These are phyloP conservation scores for Calonectria pauciramosa DNA, from an alignment of 2,329 filamentous ascomycete genomes.

Conservation along the genomic window DNA sequence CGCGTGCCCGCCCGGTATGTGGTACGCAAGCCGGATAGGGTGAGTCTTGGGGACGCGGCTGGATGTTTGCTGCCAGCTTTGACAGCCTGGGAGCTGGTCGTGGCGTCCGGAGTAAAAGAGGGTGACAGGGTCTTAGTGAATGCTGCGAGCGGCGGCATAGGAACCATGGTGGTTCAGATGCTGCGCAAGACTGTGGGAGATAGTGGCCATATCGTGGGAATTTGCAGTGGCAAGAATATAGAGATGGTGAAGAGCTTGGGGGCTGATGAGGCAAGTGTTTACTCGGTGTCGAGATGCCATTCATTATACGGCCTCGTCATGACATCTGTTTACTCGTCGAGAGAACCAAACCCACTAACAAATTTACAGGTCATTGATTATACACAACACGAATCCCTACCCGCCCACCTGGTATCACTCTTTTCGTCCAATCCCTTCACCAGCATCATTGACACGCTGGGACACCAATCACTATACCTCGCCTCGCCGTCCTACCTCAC, in stretches of 20 bases:
- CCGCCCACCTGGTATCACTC: slow-evolving; percentile 48
- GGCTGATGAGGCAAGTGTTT: slow-evolving; percentile 61
- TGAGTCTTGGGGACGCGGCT: slow-evolving; percentile 51
- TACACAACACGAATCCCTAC: slow-evolving; percentile 51
- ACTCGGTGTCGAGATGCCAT: slow-evolving; percentile 49
- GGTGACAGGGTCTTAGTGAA: slow-evolving; percentile 62
- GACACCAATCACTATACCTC: slow-evolving; percentile 61
- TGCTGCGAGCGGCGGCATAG: slow-evolving; percentile 66
- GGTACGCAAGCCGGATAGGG: slow-evolving; percentile 48
- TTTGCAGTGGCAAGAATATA: slow-evolving; percentile 62
- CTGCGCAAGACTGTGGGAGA: slow-evolving; percentile 53
- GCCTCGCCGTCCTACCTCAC: slow-evolving; percentile 56
- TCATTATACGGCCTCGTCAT: background rate
- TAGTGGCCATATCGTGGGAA: slow-evolving; percentile 58
- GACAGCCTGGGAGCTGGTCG: slow-evolving; percentile 56
- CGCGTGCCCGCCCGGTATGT: slow-evolving; percentile 51
- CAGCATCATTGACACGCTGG: slow-evolving; percentile 64
- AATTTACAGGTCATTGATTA: slow-evolving; percentile 57
- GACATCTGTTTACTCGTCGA: background rate
- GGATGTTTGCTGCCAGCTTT: slow-evolving; percentile 55
- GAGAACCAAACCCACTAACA: background rate
- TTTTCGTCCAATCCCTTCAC: slow-evolving; percentile 54
- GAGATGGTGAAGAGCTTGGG: slow-evolving; percentile 62
- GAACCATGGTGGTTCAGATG: slow-evolving; percentile 62
- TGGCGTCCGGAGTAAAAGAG: slow-evolving; percentile 52